phyloP scores from a whole-genome alignment of 257 asterid species.

The Jacaranda mimosifolia region DNA sequence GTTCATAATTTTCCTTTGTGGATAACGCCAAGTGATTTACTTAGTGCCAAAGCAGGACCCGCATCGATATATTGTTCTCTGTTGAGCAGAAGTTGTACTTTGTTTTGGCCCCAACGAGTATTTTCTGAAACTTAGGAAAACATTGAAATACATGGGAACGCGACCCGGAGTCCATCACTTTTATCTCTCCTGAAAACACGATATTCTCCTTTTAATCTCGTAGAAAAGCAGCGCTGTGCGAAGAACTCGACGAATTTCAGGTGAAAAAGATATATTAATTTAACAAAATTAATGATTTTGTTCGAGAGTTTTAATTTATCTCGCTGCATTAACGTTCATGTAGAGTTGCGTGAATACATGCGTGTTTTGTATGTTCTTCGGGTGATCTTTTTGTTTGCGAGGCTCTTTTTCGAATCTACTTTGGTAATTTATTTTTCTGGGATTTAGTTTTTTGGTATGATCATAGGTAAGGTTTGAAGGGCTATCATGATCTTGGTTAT shows the following conservation, averaged over 20 bases:
- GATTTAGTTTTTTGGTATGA: conserved; percentile 16
- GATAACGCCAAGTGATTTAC: conserved; percentile 20
- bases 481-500: conserved; percentile 18
- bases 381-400: conserved; percentile 28
- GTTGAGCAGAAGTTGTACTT: conserved; percentile 16
- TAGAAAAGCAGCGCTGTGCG: conserved; percentile 20
- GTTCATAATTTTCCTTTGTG: not conserved
- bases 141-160: conserved; percentile 14
- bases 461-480: conserved; percentile 32
- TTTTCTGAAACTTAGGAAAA: conserved; percentile 21
- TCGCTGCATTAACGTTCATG: conserved; percentile 25
- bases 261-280: conserved; percentile 21
- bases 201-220: conserved; percentile 22
- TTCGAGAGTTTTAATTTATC: conserved; percentile 15
- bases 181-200: conserved; percentile 25
- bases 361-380: not conserved
- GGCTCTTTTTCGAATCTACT: not conserved
- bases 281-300: not conserved
- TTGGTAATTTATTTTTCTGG: not conserved
- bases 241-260: conserved; percentile 36
- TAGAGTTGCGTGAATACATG: conserved; percentile 31
- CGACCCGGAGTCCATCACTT: conserved; percentile 30
- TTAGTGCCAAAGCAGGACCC: not conserved
- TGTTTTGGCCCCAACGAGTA: conserved; percentile 6
- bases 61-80: not conserved